phyloP scores from a whole-genome alignment of 1,139 yeast species.

The Lodderomyces jiufengensis region DNA sequence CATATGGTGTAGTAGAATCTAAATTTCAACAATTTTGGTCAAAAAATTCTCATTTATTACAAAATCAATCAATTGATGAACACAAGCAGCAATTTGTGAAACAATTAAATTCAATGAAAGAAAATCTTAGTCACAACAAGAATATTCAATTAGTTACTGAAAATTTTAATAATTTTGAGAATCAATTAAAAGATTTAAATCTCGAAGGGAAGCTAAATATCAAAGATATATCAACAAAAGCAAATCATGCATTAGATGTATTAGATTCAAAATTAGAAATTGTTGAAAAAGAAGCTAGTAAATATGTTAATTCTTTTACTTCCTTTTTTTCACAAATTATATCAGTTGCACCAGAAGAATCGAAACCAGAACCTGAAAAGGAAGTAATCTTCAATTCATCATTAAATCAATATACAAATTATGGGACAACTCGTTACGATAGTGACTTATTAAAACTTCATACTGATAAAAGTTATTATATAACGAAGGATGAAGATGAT shows the following conservation, averaged over 20 bases:
- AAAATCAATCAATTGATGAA: conserved; percentile 40
- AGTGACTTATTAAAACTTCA: conserved; percentile 41
- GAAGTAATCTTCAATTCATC: conserved; percentile 23
- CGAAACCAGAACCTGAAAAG: conserved; percentile 11
- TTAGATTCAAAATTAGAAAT: conserved; percentile 66
- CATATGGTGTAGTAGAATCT: conserved; percentile 43
- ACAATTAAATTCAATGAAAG: conserved; percentile 32
- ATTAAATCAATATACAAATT: conserved; percentile 24
- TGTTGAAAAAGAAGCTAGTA: conserved; percentile 62
- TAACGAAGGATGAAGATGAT: conserved; percentile 15
- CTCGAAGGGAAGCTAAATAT: conserved; percentile 16
- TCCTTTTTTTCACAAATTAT: conserved; percentile 55
- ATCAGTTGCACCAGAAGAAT: conserved; percentile 24
- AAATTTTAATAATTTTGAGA: conserved; percentile 29
- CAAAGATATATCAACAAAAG: conserved; percentile 28
- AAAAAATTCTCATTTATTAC: conserved; percentile 28
- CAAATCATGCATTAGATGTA: conserved; percentile 58
- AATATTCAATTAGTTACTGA: conserved; percentile 23
- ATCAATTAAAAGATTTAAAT: conserved; percentile 25
- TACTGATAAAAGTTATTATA: conserved; percentile 23
- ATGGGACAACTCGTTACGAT: conserved; percentile 42
- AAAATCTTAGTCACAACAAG: conserved; percentile 16
- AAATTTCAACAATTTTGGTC: conserved; percentile 41
- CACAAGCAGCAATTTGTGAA: conserved; percentile 33
- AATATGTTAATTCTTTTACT: conserved; percentile 55